Conservation (phyloP, 2,329 filamentous ascomycete species). For the Coleophoma eucalyptorum region DNA sequence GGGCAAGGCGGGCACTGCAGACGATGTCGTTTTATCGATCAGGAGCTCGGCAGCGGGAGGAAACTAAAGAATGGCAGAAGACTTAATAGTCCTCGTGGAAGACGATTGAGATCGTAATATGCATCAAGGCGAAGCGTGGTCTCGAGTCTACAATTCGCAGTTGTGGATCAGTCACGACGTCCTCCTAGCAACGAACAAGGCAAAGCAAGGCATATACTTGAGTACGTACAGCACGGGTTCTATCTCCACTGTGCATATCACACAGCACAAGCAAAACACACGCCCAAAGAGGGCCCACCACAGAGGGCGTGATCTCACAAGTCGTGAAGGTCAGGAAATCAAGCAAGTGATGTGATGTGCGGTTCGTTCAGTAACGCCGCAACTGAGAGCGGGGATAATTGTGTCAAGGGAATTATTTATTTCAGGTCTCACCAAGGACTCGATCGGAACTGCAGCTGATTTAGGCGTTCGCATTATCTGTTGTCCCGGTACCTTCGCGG, state of each 20-base stretch:
- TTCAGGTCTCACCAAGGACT: not conserved
- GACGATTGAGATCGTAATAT: constrained; percentile 6
- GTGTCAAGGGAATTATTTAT: not conserved
- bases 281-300: constrained; percentile 23
- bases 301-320: constrained; percentile 7
- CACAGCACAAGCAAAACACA: constrained; percentile 5
- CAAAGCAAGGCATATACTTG: constrained; percentile 1
- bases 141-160: constrained; percentile 14
- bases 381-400: constrained; percentile 8
- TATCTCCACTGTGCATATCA: constrained; percentile 14
- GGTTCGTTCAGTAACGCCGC: constrained; percentile 5
- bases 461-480: not conserved
- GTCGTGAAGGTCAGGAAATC: constrained; percentile 1
- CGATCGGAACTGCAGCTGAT: not conserved
- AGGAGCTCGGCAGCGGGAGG: not conserved
- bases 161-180: constrained; percentile 15
- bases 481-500: not conserved
- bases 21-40: not conserved
- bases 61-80: constrained; percentile 18
- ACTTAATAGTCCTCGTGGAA: constrained; percentile 12
- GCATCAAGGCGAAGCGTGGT: constrained; percentile 11
- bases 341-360: not conserved
- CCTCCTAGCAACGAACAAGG: constrained; percentile 17
- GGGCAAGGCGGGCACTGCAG: not conserved
- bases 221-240: constrained; percentile 8